These are phyloP conservation scores for Grifola frondosa DNA, from an alignment of 1,284 basidiomycete species.

Conservation along the genomic window DNA sequence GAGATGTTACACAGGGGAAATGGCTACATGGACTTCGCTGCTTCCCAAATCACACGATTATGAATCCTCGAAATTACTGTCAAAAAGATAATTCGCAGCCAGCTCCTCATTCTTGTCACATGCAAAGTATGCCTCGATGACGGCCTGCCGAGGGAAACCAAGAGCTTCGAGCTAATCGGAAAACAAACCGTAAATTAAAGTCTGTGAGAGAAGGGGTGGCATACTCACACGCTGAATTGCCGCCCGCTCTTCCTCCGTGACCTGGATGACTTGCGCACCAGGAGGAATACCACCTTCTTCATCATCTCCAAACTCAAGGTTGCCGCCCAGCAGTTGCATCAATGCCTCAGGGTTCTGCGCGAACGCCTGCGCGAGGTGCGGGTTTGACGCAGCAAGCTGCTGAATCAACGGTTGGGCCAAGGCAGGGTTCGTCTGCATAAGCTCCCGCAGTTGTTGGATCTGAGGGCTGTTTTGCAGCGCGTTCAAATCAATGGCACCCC, in stretches of 20 bases:
- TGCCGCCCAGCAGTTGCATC: conserved; percentile 58
- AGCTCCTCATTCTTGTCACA: conserved; percentile 96
- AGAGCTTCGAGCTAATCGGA: conserved; percentile 71
- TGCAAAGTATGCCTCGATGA: conserved; percentile 84
- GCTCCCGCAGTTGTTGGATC: conserved; percentile 67
- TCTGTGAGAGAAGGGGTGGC: conserved; percentile 1
- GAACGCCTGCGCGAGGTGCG: conserved; percentile 67
- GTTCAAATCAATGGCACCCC: conserved; percentile 46
- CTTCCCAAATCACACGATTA: conserved; percentile 11
- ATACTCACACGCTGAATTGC: conserved; percentile 81
- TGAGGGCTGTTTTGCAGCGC: conserved; percentile 62
- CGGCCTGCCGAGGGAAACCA: conserved; percentile 80
- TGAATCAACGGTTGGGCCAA: conserved; percentile 81
- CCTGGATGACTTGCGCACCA: conserved; percentile 68
- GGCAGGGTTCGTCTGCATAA: conserved; percentile 76
- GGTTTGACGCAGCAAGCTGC: conserved; percentile 76
- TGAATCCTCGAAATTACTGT: conserved; percentile 62
- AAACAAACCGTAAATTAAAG: conserved; percentile 8
- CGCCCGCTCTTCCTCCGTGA: conserved; percentile 82
- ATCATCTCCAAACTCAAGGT: conserved; percentile 41
- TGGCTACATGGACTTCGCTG: conserved; percentile 21
- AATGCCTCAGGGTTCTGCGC: conserved; percentile 73
- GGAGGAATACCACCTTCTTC: conserved; percentile 56
- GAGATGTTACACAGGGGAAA: conserved; percentile 17
- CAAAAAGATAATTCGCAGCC: conserved; percentile 90